Percentiles rank a stretch among this genome's conserved stretches.
phyloP scores from a whole-genome alignment of 768 basidiomycete genomes.

The Podaxis mareebaensis region DNA sequence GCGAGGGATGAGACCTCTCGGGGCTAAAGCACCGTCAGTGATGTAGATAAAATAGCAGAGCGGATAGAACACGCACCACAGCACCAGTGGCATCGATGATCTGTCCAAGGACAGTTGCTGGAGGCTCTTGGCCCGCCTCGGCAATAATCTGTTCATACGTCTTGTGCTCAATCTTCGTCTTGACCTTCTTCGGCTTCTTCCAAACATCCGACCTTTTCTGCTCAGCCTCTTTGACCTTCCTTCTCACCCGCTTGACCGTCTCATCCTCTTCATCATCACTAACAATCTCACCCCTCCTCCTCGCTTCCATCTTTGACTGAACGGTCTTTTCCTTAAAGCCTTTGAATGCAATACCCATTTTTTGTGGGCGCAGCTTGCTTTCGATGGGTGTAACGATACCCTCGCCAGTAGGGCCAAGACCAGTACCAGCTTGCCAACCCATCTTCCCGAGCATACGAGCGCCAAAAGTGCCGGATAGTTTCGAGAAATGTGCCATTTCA shows the following conservation, averaged over 20 bases:
- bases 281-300: constrained; percentile 67
- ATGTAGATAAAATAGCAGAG: constrained; percentile 12
- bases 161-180: constrained; percentile 88
- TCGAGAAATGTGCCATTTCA: constrained; percentile 83
- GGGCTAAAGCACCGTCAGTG: constrained; percentile 48
- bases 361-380: constrained; percentile 79
- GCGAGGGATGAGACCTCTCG: constrained; percentile 85
- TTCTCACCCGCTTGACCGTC: constrained; percentile 47
- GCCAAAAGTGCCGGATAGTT: constrained; percentile 76
- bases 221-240: constrained; percentile 53
- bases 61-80: constrained; percentile 55
- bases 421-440: constrained; percentile 88
- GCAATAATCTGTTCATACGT: constrained; percentile 95
- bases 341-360: constrained; percentile 84
- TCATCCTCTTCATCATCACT: constrained; percentile 71
- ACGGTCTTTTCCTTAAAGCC: constrained; percentile 90
- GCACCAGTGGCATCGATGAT: constrained; percentile 96
- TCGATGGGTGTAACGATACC: constrained; percentile 91
- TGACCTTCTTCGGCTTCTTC: constrained; percentile 85
- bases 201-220: constrained; percentile 75
- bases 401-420: constrained; percentile 72
- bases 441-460: constrained; percentile 92
- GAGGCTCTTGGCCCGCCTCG: constrained; percentile 70
- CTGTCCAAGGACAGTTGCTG: constrained; percentile 65
- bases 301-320: constrained; percentile 80